Evolutionary conservation across 2,329 filamentous ascomycete species (phyloP).

Genomic region (Pseudogymnoascus sp.): DNA sequence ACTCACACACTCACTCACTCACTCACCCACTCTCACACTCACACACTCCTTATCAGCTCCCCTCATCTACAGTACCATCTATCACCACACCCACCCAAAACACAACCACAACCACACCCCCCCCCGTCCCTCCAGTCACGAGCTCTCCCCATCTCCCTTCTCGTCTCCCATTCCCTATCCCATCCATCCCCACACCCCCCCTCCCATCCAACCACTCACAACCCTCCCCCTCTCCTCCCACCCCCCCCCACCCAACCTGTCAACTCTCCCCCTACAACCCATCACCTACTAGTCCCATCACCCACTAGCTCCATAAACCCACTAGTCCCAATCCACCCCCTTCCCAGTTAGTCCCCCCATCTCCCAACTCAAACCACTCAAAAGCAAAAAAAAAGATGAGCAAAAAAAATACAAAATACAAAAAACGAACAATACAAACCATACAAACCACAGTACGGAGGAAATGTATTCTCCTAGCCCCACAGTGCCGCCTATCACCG

Average conservation of each 20-base stretch:
- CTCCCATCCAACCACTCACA: neutral
- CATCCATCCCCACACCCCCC: neutral
- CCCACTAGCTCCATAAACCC: slow-evolving; percentile 6
- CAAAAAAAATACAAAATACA: neutral
- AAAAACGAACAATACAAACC: too few relatives aligned
- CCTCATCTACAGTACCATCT: neutral
- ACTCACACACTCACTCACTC: neutral
- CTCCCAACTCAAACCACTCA: neutral
- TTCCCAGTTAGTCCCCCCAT: slow-evolving; percentile 14
- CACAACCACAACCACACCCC: too few relatives aligned
- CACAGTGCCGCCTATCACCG: neutral
- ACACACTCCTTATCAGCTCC: neutral
- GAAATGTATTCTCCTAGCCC: neutral
- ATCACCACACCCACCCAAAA: neutral
- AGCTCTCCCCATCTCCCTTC: too few relatives aligned
- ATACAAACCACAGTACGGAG: slow-evolving; percentile 21
- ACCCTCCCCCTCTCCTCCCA: too few relatives aligned
- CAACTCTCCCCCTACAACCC: slow-evolving; percentile 19
- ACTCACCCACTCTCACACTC: too few relatives aligned
- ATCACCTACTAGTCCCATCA: slow-evolving; percentile 14
- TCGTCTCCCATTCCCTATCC: neutral
- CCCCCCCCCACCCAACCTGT: slow-evolving; percentile 18
- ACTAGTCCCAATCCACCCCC: slow-evolving; percentile 20
- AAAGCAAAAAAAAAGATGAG: neutral
- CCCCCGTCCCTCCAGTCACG: too few relatives aligned